Evolutionary conservation across 345 rosid species (phyloP), one percentile per base, ranked within the genome.

Genomic region (Lepidium aucheri): DNA sequence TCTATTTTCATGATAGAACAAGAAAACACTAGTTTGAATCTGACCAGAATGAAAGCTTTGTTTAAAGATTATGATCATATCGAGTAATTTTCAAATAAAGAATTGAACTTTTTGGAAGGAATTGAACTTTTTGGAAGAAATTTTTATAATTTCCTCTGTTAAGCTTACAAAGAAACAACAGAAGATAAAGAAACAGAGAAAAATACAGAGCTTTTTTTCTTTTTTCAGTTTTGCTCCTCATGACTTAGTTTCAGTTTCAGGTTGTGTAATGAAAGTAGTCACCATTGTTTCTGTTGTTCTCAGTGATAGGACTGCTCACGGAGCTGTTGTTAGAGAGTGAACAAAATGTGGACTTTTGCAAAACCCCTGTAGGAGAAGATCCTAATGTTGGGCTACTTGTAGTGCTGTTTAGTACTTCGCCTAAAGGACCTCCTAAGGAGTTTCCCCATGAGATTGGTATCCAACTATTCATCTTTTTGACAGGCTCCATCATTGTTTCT

Each of bases 271-370:
- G 72, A 20, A 73, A 73, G 50, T 65, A 65, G 26, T 73, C 79
- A 8, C 44, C 70, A 49, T 53, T 73, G 76, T 72, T 82, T 58
- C 78, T 79, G 79, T 54, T 73, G 62, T 33, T 41, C 11, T 58
- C 76, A 7, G 85, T 70, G 16, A 69, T 22, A 0, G 87, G 73
- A 57, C 90, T 85, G 74, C 84, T 81, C 10, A 73, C 81, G 3
- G 93, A 78, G 70, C 93, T 84, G 77, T 85, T 76, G 68, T 78
- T 87, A 17, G 93, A 81, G 46, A 84, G 83, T 16, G 87, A 81
- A 42, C 76, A 63, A 44, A 83, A 86, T 1, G 83, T 65, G 0
- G 78, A 62, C 63, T 79, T 82, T 61, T 82, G 89, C 73, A 86
- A 63, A 35, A 84, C 89, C 7, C 92, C 87, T 4, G 86, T 81